phyloP scores from a whole-genome alignment of 108 stramenopile species.

The Cyclotella atomus region DNA sequence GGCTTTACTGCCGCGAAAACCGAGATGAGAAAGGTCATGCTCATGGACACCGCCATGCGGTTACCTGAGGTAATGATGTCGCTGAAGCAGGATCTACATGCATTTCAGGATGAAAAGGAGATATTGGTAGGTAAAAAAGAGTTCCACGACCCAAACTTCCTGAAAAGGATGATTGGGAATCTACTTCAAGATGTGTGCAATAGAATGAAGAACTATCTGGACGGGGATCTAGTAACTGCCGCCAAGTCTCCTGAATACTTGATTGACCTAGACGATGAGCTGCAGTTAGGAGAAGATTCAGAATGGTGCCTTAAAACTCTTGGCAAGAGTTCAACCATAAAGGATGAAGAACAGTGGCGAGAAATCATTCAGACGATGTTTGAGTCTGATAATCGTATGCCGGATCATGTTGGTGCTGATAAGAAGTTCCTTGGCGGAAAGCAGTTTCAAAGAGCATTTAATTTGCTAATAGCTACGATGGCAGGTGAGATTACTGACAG shows the following conservation, averaged over 20 bases:
- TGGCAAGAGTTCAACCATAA: constrained; percentile 34
- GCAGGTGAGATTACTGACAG: constrained; percentile 29
- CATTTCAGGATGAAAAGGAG: constrained; percentile 44
- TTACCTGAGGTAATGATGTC: constrained; percentile 69
- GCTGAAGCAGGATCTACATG: constrained; percentile 53
- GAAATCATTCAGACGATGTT: constrained; percentile 48
- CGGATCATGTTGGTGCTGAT: constrained; percentile 51
- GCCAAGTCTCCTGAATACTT: constrained; percentile 57
- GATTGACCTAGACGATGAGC: constrained; percentile 65
- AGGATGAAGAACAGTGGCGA: constrained; percentile 67
- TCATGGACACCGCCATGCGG: constrained; percentile 66
- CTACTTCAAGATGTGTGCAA: constrained; percentile 57
- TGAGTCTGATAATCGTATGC: constrained; percentile 38
- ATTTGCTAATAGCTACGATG: constrained; percentile 60
- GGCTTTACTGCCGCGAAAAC: constrained; percentile 62
- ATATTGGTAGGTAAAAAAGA: constrained; percentile 46
- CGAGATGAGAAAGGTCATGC: constrained; percentile 75
- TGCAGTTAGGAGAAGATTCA: constrained; percentile 69
- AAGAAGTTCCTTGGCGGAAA: constrained; percentile 76
- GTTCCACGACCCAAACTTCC: constrained; percentile 4
- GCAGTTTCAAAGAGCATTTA: constrained; percentile 68
- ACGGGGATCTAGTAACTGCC: constrained; percentile 66
- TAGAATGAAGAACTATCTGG: constrained; percentile 58
- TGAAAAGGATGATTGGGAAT: constrained; percentile 32
- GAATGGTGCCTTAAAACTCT: constrained; percentile 57